These are phyloP conservation scores for Collybia mongolica DNA, from an alignment of 768 basidiomycete species.

Conservation along the genomic window DNA sequence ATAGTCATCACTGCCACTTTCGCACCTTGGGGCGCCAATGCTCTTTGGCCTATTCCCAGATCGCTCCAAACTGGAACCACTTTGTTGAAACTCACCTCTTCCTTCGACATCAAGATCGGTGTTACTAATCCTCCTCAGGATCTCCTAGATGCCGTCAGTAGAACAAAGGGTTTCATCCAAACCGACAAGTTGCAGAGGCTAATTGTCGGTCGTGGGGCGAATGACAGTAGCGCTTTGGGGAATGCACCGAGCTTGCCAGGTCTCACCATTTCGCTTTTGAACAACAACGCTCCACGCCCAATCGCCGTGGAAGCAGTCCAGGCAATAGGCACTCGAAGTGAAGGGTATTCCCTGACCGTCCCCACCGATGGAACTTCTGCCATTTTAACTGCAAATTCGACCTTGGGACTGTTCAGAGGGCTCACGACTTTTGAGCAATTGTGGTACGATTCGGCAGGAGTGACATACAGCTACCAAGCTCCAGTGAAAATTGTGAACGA, in stretches of 20 bases:
- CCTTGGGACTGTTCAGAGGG: constrained; percentile 68
- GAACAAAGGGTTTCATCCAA: constrained; percentile 40
- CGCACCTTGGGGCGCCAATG: constrained; percentile 16
- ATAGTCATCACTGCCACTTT: constrained; percentile 5
- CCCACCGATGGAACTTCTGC: constrained; percentile 55
- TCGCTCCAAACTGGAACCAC: constrained; percentile 40
- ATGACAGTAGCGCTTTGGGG: constrained; percentile 36
- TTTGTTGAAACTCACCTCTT: constrained; percentile 43
- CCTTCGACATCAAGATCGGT: constrained; percentile 50
- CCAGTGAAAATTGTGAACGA: constrained; percentile 60
- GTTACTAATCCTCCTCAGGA: constrained; percentile 48
- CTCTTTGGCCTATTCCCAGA: constrained; percentile 49
- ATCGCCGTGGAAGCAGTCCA: constrained; percentile 56
- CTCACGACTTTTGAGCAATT: constrained; percentile 76
- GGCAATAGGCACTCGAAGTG: constrained; percentile 47
- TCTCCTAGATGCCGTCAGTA: constrained; percentile 53
- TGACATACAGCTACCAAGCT: constrained; percentile 51
- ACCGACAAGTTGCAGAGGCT: constrained; percentile 61
- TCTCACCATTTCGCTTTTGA: constrained; percentile 42
- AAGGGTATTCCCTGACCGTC: constrained; percentile 58
- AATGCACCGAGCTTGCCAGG: constrained; percentile 39
- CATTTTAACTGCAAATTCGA: constrained; percentile 55
- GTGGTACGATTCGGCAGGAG: constrained; percentile 52
- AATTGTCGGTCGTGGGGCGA: constrained; percentile 55
- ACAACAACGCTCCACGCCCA: constrained; percentile 26